These are phyloP conservation scores for Ailanthus altissimus DNA, from an alignment of 345 rosid genomes.

Conservation along the genomic window DNA sequence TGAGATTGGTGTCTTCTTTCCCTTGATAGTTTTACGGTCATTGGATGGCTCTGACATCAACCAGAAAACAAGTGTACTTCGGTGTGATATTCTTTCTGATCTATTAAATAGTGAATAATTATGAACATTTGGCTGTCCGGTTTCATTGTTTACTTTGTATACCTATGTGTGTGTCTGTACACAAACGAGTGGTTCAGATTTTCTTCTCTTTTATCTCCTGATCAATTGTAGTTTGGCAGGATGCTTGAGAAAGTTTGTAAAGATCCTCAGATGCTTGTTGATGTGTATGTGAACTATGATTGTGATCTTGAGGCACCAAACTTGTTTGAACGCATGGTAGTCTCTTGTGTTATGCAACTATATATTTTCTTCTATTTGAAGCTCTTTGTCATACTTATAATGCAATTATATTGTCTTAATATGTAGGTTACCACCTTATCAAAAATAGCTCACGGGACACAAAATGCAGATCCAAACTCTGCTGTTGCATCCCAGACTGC, in stretches of 20 bases:
- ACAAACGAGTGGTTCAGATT: not conserved
- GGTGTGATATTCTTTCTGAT: slow-evolving; percentile 50
- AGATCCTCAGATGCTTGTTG: slow-evolving; percentile 98
- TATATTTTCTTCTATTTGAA: slow-evolving; percentile 7
- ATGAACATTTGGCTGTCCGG: slow-evolving; percentile 3
- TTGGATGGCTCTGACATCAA: slow-evolving; percentile 77
- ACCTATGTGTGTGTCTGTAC: not conserved
- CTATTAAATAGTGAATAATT: slow-evolving; percentile 26
- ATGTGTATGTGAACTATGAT: slow-evolving; percentile 93
- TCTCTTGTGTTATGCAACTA: slow-evolving; percentile 20
- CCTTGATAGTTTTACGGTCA: slow-evolving; percentile 85
- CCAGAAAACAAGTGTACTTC: slow-evolving; percentile 86
- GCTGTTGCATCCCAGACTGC: slow-evolving; percentile 69
- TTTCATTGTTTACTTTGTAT: not conserved
- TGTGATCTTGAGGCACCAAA: slow-evolving; percentile 98
- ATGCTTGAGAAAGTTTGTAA: slow-evolving; percentile 93
- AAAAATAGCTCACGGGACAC: slow-evolving; percentile 89
- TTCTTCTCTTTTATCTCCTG: slow-evolving; percentile 17
- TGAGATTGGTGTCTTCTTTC: slow-evolving; percentile 93
- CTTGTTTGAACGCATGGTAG: slow-evolving; percentile 97
- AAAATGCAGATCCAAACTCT: slow-evolving; percentile 81
- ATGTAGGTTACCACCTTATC: slow-evolving; percentile 79
- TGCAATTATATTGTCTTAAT: slow-evolving; percentile 7
- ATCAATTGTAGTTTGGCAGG: slow-evolving; percentile 45
- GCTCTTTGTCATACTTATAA: not conserved